Conservation (phyloP, 202 grass and related monocot genomes). For the Panicum virgatum region DNA sequence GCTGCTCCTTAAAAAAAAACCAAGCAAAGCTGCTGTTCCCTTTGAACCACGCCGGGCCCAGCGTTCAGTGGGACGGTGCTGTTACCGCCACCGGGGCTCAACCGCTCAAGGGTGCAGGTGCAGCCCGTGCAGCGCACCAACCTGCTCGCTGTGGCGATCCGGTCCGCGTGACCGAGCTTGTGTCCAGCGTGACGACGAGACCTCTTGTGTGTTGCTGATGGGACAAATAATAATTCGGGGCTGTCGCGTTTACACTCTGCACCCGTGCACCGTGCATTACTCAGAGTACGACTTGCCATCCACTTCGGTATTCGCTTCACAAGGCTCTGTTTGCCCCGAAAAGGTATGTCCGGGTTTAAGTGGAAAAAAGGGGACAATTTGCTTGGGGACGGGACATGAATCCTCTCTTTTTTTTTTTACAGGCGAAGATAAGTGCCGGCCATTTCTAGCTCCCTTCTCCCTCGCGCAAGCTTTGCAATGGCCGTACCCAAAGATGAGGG, state of each 20-base stretch:
- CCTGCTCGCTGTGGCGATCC: too few species aligned
- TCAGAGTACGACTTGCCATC: background rate
- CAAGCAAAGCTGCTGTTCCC: background rate
- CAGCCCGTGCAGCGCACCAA: too few species aligned
- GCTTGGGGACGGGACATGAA: background rate
- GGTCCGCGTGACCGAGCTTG: too few species aligned
- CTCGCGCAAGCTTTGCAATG: background rate
- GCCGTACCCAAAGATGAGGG: background rate
- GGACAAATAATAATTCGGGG: background rate
- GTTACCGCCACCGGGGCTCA: too few species aligned
- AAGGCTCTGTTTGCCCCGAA: background rate
- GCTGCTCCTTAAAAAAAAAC: too few species aligned
- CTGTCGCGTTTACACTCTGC: background rate
- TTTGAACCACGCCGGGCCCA: background rate
- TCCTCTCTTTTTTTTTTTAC: background rate
- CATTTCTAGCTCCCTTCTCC: background rate
- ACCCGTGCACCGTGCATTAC: background rate
- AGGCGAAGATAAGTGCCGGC: background rate
- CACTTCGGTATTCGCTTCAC: background rate
- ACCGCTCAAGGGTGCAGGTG: too few species aligned
- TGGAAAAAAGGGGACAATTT: background rate
- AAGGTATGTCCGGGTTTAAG: background rate
- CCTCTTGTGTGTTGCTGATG: background rate
- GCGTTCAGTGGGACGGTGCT: background rate
- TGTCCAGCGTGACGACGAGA: background rate